Evolutionary conservation across 768 basidiomycete genomes (phyloP), one percentile per base, ranked within the genome.

Genomic region (Boletellus ananiceps): DNA sequence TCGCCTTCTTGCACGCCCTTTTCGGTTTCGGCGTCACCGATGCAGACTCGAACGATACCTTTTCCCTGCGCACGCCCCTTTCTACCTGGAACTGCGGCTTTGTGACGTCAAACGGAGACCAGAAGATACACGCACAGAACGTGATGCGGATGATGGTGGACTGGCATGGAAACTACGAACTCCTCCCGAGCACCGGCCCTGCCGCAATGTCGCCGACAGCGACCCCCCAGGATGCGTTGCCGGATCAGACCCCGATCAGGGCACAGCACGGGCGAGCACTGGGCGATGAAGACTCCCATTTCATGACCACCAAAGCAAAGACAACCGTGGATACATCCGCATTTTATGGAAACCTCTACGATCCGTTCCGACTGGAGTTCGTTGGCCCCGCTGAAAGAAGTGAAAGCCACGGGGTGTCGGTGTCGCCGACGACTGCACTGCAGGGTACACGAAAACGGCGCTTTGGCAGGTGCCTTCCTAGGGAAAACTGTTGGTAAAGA

Each of bases 1-100:
- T 67, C 31, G 32, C 25, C 44, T 68, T 66, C 51, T 36, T 67
- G 42, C 59, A 40, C 19, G 62, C 66, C 46, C 33, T 66, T 29
- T 31, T 63, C 21, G 64, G 66, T 37, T 51, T 67, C 16, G 54
- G 54, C 7, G 9, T n/a, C 25, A 29, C 37, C 18, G 43, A 50
- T 44, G 31, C 52, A 18, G 47, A 35, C 31, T n/a, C 8, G 31
- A 49, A 47, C 15, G 16, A 45, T 25, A 27, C 51, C 14, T 25
- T 40, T 25, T 23, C 44, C 47, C 40, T 52, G 31, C 50, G 3
- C 36, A 21, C 41, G 2, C 44, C 36, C 5, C 33, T 16, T 45
- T 33, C 36, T 12, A 8, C 31, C 37, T 37, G 40, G 51, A 40
- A 14, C 23, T 33, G 15, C 21, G 16, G 19, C 15, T 18, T 33